Conservation (phyloP, 129 eudicot species). For the Pseudognaphalium luteoalbum region DNA sequence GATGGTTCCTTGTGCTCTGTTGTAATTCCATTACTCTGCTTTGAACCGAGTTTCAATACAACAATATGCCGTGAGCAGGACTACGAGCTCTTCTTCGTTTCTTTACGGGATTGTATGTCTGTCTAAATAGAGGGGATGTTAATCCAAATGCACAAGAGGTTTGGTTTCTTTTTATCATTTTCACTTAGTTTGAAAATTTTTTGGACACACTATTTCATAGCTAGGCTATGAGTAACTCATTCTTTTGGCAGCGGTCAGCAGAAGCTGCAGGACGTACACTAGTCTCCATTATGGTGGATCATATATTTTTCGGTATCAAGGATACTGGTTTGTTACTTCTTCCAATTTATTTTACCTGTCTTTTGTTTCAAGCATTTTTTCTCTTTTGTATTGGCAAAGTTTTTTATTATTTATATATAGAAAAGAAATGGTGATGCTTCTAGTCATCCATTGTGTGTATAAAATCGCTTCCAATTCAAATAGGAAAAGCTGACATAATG, state of each 20-base stretch:
- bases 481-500: conserved; percentile 1
- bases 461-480: background rate
- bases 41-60: conserved; percentile 13
- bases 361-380: conserved; percentile 18
- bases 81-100: conserved; percentile 95
- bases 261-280: conserved; percentile 97
- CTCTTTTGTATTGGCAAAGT: background rate
- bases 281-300: conserved; percentile 88
- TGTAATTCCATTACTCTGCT: conserved; percentile 9
- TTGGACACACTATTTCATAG: conserved; percentile 4
- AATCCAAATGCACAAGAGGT: conserved; percentile 79
- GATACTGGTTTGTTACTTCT: conserved; percentile 68
- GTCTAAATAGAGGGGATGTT: conserved; percentile 82
- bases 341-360: conserved; percentile 5
- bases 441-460: conserved; percentile 3
- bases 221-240: conserved; percentile 21
- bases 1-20: conserved; percentile 10
- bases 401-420: conserved; percentile 1
- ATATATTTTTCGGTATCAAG: conserved; percentile 83
- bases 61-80: conserved; percentile 53
- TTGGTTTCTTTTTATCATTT: conserved; percentile 13
- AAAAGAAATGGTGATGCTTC: conserved; percentile 24
- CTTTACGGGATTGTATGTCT: conserved; percentile 77
- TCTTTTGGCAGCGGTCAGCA: conserved; percentile 66
- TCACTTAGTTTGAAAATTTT: conserved; percentile 15